Evolutionary conservation across 2,329 filamentous ascomycete genomes (phyloP).

Genomic region (Trichoderma gracile): DNA sequence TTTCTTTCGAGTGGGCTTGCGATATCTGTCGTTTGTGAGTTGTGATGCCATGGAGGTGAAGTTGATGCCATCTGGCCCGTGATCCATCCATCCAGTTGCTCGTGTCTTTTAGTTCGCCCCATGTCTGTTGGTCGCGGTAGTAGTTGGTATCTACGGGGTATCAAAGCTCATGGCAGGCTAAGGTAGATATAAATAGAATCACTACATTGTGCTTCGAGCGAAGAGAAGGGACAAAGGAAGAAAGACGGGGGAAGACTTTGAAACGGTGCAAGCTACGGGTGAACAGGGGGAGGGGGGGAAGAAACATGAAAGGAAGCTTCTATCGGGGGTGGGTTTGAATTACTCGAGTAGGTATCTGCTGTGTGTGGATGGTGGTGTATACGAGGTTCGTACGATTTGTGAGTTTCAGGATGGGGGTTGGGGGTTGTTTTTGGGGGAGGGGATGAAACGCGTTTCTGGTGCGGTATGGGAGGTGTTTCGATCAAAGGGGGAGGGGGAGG

Average conservation of each 20-base stretch:
- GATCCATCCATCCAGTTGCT: not conserved
- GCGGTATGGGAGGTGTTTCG: not conserved
- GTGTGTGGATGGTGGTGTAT: too few relatives aligned
- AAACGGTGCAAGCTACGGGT: not conserved
- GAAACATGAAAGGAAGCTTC: not conserved
- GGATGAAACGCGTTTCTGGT: conserved; percentile 4
- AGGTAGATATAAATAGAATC: conserved; percentile 3
- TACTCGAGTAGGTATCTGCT: too few relatives aligned
- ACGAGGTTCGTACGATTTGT: not conserved
- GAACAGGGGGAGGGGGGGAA: too few relatives aligned
- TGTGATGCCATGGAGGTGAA: not conserved
- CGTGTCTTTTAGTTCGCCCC: too few relatives aligned
- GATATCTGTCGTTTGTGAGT: conserved; percentile 6
- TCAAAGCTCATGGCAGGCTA: too few relatives aligned
- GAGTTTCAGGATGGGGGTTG: conserved; percentile 3
- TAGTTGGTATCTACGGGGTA: too few relatives aligned
- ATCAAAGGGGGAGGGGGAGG: too few relatives aligned
- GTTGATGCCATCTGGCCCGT: not conserved
- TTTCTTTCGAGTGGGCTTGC: not conserved
- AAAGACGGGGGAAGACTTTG: not conserved
- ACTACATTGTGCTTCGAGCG: not conserved
- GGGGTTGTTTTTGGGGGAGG: not conserved
- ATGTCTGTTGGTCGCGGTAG: too few relatives aligned
- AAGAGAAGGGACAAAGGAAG: too few relatives aligned
- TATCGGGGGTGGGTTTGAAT: not conserved